Base-by-base conservation (phyloP, 148 eudicot genomes). In the Cornus florida region DNA sequence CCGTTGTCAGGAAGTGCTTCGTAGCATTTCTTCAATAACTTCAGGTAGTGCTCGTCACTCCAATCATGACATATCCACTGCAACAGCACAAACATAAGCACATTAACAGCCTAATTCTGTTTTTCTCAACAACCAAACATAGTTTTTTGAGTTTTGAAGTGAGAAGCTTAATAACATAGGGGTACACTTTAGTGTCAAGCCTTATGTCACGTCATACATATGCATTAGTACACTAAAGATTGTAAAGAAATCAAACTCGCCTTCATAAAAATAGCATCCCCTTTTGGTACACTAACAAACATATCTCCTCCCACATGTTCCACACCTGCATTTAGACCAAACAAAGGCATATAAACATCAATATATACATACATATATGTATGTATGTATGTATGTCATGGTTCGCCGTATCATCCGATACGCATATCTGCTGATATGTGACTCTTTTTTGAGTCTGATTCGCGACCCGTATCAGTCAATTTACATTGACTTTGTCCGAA, bases 1-100 rank as follows among this genome's bases (percentile, higher is more conserved):
- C 98, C 99, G 22, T 93, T 86, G 72, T 86, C 76, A 0, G 99
- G 97, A 65, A 95, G 81, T 3, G 99, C 87, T 3, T 81, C 86
- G 32, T 90, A 88, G 85, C 98, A 92, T 16, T 92, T 92, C 84
- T 91, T 94, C 87, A 92, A 70, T 78, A 94, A 87, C 59, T 84
- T 90, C 33, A 88, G 43, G 86, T 97, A 94, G 75, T 94, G 97
- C 24, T 83, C 95, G 10, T 94, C 94, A n/a, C 94, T 92, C 98
- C 98, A 94, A 17, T 90, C 95, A 70, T 94, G 98, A 39, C 93
- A 91, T n/a, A 94, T 91, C 97, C 97, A 92, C 97, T 93, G 77
- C 62, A 74, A 13, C 53, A 68, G 38, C 28, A 28, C 28, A 28
- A 32, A 24, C 12, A 46, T 11, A 75, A n/a, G 6, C 5, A 4